Conservation (phyloP, 2,329 filamentous ascomycete genomes). For the Sclerotinia subarctica region DNA sequence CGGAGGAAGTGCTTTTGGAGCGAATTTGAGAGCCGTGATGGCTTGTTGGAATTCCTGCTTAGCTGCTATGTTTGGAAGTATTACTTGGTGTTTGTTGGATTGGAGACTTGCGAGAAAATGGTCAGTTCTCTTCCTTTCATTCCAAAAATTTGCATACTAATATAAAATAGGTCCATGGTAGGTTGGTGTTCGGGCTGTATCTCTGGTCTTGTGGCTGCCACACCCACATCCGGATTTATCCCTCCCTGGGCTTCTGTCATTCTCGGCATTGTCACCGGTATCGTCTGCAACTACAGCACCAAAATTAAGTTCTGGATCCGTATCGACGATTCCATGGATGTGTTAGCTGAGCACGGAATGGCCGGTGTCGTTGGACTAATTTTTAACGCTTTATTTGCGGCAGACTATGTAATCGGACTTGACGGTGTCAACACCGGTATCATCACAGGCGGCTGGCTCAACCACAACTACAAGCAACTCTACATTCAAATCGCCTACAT, state of each 20-base stretch:
- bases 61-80: constrained; percentile 78
- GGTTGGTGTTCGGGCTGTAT: constrained; percentile 72
- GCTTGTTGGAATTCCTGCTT: constrained; percentile 95
- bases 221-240: constrained; percentile 66
- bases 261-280: constrained; percentile 63
- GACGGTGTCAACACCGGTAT: constrained; percentile 71
- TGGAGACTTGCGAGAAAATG: constrained; percentile 62
- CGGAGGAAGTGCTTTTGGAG: constrained; percentile 89
- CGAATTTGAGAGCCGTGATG: constrained; percentile 90
- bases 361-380: constrained; percentile 67
- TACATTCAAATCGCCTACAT: constrained; percentile 81
- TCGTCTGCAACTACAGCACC: constrained; percentile 66
- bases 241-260: constrained; percentile 65
- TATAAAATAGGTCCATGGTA: constrained; percentile 61
- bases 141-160: not conserved
- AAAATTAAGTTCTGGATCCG: constrained; percentile 54
- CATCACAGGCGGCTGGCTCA: constrained; percentile 65
- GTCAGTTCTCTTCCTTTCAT: constrained; percentile 38
- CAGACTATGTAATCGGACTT: constrained; percentile 67
- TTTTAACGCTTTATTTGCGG: constrained; percentile 71
- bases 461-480: constrained; percentile 70
- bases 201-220: constrained; percentile 67
- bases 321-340: constrained; percentile 70
- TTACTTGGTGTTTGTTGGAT: constrained; percentile 94
- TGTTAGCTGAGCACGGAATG: constrained; percentile 68